Percentiles rank a stretch among this genome's conserved stretches.
phyloP scores from a whole-genome alignment of 2,329 filamentous ascomycete species.

The Nothophaeocryptopus gaeumannii region DNA sequence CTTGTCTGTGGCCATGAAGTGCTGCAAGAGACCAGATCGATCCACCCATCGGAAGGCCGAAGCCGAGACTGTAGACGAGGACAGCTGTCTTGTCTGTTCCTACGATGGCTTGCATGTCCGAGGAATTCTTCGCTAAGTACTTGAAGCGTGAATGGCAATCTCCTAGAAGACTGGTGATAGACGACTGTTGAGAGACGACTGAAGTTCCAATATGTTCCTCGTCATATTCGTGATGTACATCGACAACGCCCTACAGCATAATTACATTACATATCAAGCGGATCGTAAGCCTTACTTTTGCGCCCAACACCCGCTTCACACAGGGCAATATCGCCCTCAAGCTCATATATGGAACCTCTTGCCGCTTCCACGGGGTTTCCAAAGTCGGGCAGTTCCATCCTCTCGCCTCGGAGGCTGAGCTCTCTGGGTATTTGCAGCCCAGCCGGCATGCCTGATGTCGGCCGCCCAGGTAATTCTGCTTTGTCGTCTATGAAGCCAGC shows the following conservation, averaged over 20 bases:
- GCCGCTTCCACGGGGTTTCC: slow-evolving; percentile 13
- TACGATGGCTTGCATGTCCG: no score
- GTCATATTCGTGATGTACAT: slow-evolving; percentile 6
- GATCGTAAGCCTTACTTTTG: slow-evolving; percentile 16
- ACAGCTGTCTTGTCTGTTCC: no score
- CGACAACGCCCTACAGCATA: background rate
- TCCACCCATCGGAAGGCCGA: no score
- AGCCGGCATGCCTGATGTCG: background rate
- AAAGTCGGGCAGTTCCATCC: slow-evolving; percentile 7
- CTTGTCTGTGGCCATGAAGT: no score
- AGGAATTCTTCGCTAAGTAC: no score
- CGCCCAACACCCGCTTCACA: slow-evolving; percentile 16
- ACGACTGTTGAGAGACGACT: no score
- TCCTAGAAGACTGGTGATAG: no score
- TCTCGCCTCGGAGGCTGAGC: slow-evolving; percentile 7
- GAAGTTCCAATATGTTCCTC: background rate
- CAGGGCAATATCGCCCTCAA: slow-evolving; percentile 14
- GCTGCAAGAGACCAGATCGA: no score
- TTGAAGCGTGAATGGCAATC: no score
- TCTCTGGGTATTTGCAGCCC: background rate
- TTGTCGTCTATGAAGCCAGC: slow-evolving; percentile 10
- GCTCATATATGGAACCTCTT: slow-evolving; percentile 15
- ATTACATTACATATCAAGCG: slow-evolving; percentile 10
- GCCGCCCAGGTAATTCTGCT: slow-evolving; percentile 8
- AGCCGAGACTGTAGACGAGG: no score